Evolutionary conservation across 2,329 filamentous ascomycete species (phyloP), one percentile per base, ranked within the genome.

Genomic region (Diaporthe eres): DNA sequence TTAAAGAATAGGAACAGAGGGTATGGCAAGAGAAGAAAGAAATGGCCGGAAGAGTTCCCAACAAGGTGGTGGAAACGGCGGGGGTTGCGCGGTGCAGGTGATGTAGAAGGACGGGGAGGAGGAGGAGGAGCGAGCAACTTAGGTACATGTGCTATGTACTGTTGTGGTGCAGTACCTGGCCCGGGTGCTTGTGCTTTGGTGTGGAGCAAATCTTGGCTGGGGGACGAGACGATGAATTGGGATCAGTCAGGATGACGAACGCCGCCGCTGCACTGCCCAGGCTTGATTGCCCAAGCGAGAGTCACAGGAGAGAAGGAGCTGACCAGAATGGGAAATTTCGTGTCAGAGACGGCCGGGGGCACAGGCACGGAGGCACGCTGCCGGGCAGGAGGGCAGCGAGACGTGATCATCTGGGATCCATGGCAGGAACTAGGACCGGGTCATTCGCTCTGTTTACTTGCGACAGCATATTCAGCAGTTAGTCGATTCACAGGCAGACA

Each of bases 171-270:
- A 49, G 65, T 70, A 70, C 47, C 65, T 55, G 6, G 34, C 2
- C 4, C 61, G 42, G 47, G 31, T 53, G 47, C 57, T 63, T 57
- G 61, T 68, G 55, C 61, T 67, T 49, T 65, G 61, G 70, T 42
- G 65, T 68, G 39, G 65, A 67, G 58, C 65, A 68, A 71, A 51
- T 60, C 65, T 74, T 74, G 63, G 72, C 51, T 19, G 44, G 51
- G 51, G 44, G 63, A 51, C 47, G 44, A 68, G 73, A 71, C 67
- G 65, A 74, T 58, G 72, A 71, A 65, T 67, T 53, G 55, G 37
- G 42, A 63, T 71, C 51, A 53, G 67, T 75, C 53, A 76, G 75
- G 65, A 75, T 77, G 61, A 72, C 68, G 28, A 70, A 55, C 53
- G 25, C n/a, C 60, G 75, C 60, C 61, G 55, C 60, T 71, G 42